Percentiles rank a stretch among this genome's conserved stretches.
These are phyloP conservation scores for Hirschioporus abietinus DNA, from an alignment of 768 basidiomycete genomes.

Conservation along the genomic window DNA sequence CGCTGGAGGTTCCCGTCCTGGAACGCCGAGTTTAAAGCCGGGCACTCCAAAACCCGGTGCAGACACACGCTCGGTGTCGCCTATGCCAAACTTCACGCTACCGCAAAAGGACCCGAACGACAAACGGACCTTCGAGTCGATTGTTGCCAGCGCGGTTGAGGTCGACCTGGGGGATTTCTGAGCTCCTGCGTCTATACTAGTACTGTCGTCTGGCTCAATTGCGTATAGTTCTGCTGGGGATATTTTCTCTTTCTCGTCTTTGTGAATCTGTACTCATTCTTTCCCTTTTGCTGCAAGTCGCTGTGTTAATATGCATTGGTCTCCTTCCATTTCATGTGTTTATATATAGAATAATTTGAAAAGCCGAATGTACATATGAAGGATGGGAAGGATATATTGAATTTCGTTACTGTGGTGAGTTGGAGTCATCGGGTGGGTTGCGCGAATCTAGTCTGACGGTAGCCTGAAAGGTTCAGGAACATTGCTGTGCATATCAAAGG, in stretches of 20 bases:
- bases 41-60: conserved; percentile 33
- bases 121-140: conserved; percentile 44
- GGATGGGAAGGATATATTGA: not conserved
- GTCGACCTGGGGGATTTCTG: conserved; percentile 78
- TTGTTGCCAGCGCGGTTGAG: conserved; percentile 62
- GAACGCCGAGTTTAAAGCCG: conserved; percentile 43
- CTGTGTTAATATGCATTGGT: not conserved
- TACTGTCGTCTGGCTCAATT: not conserved
- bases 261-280: not conserved
- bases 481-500: too few species aligned
- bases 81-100: conserved; percentile 23
- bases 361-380: not conserved
- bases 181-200: not conserved
- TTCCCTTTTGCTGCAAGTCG: not conserved
- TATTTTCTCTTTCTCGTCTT: not conserved
- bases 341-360: not conserved
- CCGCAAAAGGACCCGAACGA: conserved; percentile 23
- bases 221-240: not conserved
- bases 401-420: not conserved
- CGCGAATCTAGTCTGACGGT: too few species aligned
- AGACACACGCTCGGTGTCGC: conserved; percentile 31
- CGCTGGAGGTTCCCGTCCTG: conserved; percentile 28
- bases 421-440: not conserved
- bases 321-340: not conserved
- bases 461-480: too few species aligned